Evolutionary conservation across 2,329 filamentous ascomycete species (phyloP), one percentile per base, ranked within the genome.

Genomic region (Phaeosphaeria sp.): DNA sequence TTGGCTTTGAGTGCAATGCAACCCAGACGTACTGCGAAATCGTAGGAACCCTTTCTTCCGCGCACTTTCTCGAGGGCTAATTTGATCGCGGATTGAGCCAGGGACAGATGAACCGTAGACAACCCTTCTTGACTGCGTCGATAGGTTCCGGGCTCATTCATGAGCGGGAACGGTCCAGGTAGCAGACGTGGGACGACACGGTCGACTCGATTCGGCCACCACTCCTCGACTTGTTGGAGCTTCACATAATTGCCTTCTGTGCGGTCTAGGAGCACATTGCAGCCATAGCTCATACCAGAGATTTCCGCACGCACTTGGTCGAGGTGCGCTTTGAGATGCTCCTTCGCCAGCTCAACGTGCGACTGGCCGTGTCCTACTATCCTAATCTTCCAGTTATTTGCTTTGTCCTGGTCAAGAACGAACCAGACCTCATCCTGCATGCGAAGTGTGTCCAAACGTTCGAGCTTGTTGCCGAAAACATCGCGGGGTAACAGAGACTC

Each of bases 351-450:
- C 17, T 67, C 45, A 25, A 74, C 55, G 13, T 65, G 56, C 5
- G 13, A 8, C 5, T 48, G 21, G 0, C 68, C 57, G 9, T 56
- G 54, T 0, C 67, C 68, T 13, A 57, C 55, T 13, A 77, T 71
- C 45, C 72, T 60, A 17, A 77, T 42, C 43, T 61, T 43, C 59
- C 60, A 60, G 11, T 45, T 17, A 18, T 56, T 57, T 11, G 24
- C 20, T 4, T 50, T 17, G 25, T 51, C 52, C 18, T 53, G 58
- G 13, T 62, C 24, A 2, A 67, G 61, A 11, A 55, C 58, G 27
- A 77, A 73, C 54, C 55, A 77, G 1, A 75, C 73, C 49, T 68
- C 55, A 18, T 72, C 60, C 6, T 63, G 54, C 40, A 61, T 68
- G 6, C 74, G 60, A 22, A 77, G 69, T 2, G 55, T 43, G 36